Conservation (phyloP, 345 rosid genomes). For the Corchorus capsularis region DNA sequence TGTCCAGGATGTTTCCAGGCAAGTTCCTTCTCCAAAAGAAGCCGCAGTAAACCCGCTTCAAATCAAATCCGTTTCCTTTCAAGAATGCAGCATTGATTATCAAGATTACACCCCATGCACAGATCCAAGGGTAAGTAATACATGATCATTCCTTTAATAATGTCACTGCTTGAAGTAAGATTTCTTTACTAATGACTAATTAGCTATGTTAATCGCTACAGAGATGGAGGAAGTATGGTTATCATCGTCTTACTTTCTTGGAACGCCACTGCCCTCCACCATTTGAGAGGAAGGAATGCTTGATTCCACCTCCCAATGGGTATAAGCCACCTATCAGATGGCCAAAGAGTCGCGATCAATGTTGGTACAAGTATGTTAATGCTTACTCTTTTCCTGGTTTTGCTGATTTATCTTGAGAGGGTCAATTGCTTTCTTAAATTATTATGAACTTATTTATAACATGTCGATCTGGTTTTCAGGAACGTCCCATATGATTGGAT, state of each 20-base stretch:
- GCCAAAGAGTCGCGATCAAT: conserved; percentile 89
- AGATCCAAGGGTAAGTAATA: conserved; percentile 72
- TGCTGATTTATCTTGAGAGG: not conserved
- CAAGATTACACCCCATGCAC: conserved; percentile 99
- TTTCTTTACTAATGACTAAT: conserved; percentile 17
- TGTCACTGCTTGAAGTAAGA: not conserved
- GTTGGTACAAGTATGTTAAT: conserved; percentile 89
- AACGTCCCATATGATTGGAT: conserved; percentile 99
- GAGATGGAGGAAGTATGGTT: conserved; percentile 95
- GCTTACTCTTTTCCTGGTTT: conserved; percentile 4
- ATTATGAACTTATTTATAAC: not conserved
- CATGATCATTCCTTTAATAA: not conserved
- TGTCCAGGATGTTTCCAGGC: conserved; percentile 40
- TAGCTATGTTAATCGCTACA: conserved; percentile 34
- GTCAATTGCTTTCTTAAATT: conserved; percentile 15
- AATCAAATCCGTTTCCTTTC: conserved; percentile 57
- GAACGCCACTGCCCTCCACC: conserved; percentile 95
- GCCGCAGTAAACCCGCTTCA: conserved; percentile 48
- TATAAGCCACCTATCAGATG: conserved; percentile 89
- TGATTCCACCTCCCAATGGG: conserved; percentile 97
- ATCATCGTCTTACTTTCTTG: conserved; percentile 84
- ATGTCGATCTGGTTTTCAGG: conserved; percentile 49
- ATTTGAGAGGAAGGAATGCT: conserved; percentile 86
- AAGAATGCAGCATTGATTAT: conserved; percentile 75
- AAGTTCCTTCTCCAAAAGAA: conserved; percentile 55